Base-by-base conservation (phyloP, 768 basidiomycete genomes). In the Trametes punicea region DNA sequence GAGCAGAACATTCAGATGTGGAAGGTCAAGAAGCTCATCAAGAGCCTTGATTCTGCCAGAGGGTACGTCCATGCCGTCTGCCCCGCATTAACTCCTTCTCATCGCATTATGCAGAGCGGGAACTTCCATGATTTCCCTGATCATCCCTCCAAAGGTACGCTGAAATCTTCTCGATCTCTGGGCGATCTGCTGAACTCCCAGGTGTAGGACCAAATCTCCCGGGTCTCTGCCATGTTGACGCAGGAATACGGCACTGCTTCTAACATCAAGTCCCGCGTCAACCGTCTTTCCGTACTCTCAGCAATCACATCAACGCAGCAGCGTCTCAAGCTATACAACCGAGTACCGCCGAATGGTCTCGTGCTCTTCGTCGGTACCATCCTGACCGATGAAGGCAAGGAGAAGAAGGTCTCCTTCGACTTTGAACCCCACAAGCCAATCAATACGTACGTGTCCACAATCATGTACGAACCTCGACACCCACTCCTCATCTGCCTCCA, bases 11-110 rank as follows among this genome's bases (percentile, higher is more conserved):
- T 94, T 69, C 90, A 93, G 81, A 90, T 94, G 85, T 90, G 91
- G 95, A 94, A 97, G 77, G 88, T 96, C 75, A 94, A 95, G 79
- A 98, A 97, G 78, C 90, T 98, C 76, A 93, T 99, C 78, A 94
- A 93, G 82, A 94, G 91, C 75, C 85, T 98, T 74, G 92, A 98
- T 71, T 78, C 87, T 46, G 94, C 97, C 56, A 84, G 93, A 81
- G 93, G 93, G 88, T 89, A 48, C 36, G 74, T 70, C 38, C 36
- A 13, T 42, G 21, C 36, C 15, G 15, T 42, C 29, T 21, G 23
- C 33, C 13, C 44, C 25, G 6, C 30, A 30, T 20, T 56, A 63
- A 56, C 20, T 46, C 41, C 6, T 27, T 21, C 64, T 67, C 64
- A 74, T 70, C 64, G 42, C 27, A 27, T 29, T 10, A 57, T 65